phyloP scores from a whole-genome alignment of 257 asterid genomes.

The Scutellaria minor region DNA sequence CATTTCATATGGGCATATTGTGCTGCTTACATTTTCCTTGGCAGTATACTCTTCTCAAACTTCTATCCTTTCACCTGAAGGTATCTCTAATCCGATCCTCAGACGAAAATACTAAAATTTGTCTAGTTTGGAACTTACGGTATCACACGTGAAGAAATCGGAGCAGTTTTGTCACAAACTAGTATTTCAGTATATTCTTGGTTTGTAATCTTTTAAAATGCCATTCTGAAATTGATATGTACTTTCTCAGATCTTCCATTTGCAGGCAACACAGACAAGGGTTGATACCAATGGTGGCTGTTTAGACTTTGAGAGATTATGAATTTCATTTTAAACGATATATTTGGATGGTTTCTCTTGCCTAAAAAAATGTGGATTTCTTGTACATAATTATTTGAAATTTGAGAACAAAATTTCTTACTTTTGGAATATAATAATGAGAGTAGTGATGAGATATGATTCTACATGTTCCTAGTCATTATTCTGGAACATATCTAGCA shows the following conservation, averaged over 20 bases:
- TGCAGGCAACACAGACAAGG: no score
- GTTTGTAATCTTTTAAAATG: not conserved
- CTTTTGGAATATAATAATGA: no score
- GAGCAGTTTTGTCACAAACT: conserved; percentile 5
- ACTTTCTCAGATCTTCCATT: no score
- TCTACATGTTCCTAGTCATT: no score
- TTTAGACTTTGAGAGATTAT: not conserved
- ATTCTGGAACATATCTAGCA: no score
- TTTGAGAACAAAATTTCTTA: no score
- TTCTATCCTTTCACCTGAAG: conserved; percentile 94
- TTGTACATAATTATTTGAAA: no score
- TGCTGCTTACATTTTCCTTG: conserved; percentile 75
- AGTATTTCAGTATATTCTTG: not conserved
- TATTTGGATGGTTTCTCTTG: not conserved
- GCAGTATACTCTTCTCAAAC: conserved; percentile 86
- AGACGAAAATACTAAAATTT: not conserved
- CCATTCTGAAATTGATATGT: no score
- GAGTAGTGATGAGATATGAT: no score
- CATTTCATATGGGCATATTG: conserved; percentile 75
- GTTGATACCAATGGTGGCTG: not conserved
- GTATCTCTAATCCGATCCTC: not conserved
- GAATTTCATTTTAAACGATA: not conserved
- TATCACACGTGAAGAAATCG: not conserved
- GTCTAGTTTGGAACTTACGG: not conserved
- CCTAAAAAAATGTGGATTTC: no score